phyloP scores from a whole-genome alignment of 306 rosid species.

The Oxytropis ochrocephala region DNA sequence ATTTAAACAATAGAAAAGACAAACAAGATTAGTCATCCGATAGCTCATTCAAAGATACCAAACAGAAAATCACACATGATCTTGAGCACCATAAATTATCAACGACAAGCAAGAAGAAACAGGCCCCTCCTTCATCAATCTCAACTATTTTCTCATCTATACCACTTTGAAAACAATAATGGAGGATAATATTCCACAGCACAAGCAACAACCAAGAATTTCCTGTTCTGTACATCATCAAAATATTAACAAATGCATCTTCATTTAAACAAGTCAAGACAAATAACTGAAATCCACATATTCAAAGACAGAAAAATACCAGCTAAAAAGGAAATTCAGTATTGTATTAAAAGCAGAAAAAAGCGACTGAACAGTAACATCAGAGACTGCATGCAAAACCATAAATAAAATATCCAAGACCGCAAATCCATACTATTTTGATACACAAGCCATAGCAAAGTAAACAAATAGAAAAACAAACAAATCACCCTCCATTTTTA shows the following conservation, averaged over 20 bases:
- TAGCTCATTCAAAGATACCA: neutral
- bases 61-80: neutral
- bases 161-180: neutral
- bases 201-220: neutral
- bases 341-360: neutral
- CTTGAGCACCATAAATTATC: neutral
- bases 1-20: neutral
- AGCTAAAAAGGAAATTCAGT: neutral
- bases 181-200: neutral
- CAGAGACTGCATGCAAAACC: neutral
- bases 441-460: neutral
- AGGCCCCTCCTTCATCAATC: neutral
- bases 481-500: neutral
- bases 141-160: neutral
- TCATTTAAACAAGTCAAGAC: slow-evolving; percentile 2
- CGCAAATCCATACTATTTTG: neutral
- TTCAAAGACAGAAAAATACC: neutral
- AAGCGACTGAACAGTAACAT: neutral
- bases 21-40: neutral
- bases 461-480: neutral
- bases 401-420: neutral
- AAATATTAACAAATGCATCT: neutral
- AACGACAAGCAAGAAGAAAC: neutral
- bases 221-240: neutral
- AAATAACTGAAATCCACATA: neutral